Conservation (phyloP, 2,329 filamentous ascomycete species). For the Venturia carpophila region DNA sequence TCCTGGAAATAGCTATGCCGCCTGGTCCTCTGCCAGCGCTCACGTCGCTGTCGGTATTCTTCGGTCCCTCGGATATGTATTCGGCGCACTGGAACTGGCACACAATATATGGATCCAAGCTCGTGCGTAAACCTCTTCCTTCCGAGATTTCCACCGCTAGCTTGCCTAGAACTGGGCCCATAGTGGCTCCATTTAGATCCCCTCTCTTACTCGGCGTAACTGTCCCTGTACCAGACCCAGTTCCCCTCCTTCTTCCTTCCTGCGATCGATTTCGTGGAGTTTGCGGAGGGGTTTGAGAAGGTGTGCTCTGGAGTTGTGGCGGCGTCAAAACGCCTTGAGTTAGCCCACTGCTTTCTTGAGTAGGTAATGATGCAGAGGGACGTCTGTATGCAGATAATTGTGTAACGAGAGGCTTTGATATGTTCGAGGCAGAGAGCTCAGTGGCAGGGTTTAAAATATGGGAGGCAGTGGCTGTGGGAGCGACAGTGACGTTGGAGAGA, state of each 20-base stretch:
- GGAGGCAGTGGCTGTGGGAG: constrained; percentile 55
- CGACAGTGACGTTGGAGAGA: constrained; percentile 57
- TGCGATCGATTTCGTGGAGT: constrained; percentile 80
- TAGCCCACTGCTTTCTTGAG: constrained; percentile 62
- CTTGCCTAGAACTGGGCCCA: constrained; percentile 72
- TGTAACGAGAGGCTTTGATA: constrained; percentile 43
- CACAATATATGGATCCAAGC: constrained; percentile 87
- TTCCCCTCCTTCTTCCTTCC: constrained; percentile 38
- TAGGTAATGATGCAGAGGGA: constrained; percentile 51
- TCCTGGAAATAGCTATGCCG: constrained; percentile 44
- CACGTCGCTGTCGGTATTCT: constrained; percentile 30
- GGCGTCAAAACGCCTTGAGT: constrained; percentile 62
- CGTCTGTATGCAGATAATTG: constrained; percentile 39
- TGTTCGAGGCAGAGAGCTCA: constrained; percentile 45
- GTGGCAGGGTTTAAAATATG: constrained; percentile 62
- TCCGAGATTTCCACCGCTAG: constrained; percentile 83
- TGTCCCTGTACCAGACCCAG: constrained; percentile 25
- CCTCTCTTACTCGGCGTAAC: constrained; percentile 22
- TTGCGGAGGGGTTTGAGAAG: constrained; percentile 85
- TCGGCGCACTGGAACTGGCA: constrained; percentile 96
- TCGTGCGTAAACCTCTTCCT: constrained; percentile 71
- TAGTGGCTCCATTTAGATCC: constrained; percentile 50
- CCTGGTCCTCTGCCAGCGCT: constrained; percentile 21
- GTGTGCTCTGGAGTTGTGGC: constrained; percentile 72
- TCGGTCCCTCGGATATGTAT: constrained; percentile 82